Conservation (phyloP, 2,329 filamentous ascomycete genomes). For the Coleophoma cylindrospora region DNA sequence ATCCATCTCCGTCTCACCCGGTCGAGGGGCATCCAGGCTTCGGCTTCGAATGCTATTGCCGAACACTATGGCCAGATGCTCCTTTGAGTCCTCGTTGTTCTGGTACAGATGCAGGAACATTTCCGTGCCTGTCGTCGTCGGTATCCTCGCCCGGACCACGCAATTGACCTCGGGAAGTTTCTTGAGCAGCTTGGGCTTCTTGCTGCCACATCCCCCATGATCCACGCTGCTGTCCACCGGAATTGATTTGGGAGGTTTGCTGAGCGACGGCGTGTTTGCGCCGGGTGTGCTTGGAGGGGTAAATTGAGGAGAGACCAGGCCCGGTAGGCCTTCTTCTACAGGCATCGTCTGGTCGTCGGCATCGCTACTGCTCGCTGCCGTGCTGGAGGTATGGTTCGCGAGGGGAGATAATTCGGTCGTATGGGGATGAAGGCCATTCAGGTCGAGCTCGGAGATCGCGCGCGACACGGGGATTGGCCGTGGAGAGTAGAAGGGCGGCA, state of each 20-base stretch:
- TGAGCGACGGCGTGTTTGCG: conserved; percentile 43
- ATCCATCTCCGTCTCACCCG: conserved; percentile 80
- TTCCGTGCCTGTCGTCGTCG: conserved; percentile 84
- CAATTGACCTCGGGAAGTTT: conserved; percentile 83
- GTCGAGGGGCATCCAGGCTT: conserved; percentile 64
- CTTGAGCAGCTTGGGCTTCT: conserved; percentile 67
- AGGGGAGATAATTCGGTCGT: conserved; percentile 5
- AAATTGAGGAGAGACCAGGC: conserved; percentile 79
- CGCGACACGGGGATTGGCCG: conserved; percentile 27
- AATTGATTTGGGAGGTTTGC: conserved; percentile 27
- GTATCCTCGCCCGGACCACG: conserved; percentile 89
- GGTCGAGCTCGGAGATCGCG: conserved; percentile 26
- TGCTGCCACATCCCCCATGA: conserved; percentile 52
- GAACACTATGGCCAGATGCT: conserved; percentile 96
- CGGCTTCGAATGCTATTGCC: conserved; percentile 75
- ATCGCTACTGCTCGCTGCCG: no score
- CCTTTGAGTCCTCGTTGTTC: conserved; percentile 90
- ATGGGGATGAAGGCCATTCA: conserved; percentile 14
- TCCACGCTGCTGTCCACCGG: conserved; percentile 54
- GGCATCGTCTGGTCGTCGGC: no score
- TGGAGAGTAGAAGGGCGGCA: conserved; percentile 29
- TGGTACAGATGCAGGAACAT: conserved; percentile 97
- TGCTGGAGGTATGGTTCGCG: no score
- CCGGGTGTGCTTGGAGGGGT: conserved; percentile 66
- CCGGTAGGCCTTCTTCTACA: conserved; percentile 17